Evolutionary conservation across 1,139 yeast genomes (phyloP).

Genomic region (Suhomyces bolitotheri): DNA sequence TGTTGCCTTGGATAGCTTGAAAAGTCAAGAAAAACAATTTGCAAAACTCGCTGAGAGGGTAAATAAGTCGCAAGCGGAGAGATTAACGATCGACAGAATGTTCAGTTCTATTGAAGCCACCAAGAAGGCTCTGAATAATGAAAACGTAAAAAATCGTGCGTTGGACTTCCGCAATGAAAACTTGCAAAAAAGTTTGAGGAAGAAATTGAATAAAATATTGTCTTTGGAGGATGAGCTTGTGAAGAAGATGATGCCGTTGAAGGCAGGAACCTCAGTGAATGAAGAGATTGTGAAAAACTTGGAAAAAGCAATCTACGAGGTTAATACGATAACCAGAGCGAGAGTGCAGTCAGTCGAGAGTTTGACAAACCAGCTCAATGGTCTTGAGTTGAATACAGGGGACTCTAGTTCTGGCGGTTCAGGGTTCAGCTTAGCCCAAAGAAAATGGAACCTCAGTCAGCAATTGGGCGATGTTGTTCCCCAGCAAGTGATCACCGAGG

Average conservation of each 20-base stretch:
- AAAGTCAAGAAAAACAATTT: slow-evolving; percentile 2
- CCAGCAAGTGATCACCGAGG: not conserved
- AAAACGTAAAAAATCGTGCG: slow-evolving; percentile 13
- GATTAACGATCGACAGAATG: slow-evolving; percentile 15
- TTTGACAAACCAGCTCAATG: not conserved
- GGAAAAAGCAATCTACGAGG: slow-evolving; percentile 18
- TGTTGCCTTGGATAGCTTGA: not conserved
- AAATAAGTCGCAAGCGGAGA: slow-evolving; percentile 13
- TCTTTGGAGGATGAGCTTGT: slow-evolving; percentile 16
- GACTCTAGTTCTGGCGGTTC: not conserved
- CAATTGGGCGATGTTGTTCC: not conserved
- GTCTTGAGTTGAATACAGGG: not conserved
- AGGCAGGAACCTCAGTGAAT: slow-evolving; percentile 14
- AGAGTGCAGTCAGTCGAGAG: slow-evolving; percentile 1
- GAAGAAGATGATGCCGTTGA: slow-evolving; percentile 21
- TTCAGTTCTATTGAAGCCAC: slow-evolving; percentile 17
- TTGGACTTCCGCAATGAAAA: slow-evolving; percentile 20
- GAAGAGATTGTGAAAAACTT: slow-evolving; percentile 17
- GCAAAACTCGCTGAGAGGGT: slow-evolving; percentile 11
- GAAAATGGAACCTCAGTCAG: slow-evolving; percentile 5
- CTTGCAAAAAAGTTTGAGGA: slow-evolving; percentile 15
- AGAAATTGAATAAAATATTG: slow-evolving; percentile 16
- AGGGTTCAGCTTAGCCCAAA: not conserved
- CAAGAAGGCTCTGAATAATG: slow-evolving; percentile 8
- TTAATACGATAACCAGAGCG: slow-evolving; percentile 9